These are phyloP conservation scores for Mortierella sp. DNA, from an alignment of 371 early-diverging fungal genomes.

Conservation along the genomic window DNA sequence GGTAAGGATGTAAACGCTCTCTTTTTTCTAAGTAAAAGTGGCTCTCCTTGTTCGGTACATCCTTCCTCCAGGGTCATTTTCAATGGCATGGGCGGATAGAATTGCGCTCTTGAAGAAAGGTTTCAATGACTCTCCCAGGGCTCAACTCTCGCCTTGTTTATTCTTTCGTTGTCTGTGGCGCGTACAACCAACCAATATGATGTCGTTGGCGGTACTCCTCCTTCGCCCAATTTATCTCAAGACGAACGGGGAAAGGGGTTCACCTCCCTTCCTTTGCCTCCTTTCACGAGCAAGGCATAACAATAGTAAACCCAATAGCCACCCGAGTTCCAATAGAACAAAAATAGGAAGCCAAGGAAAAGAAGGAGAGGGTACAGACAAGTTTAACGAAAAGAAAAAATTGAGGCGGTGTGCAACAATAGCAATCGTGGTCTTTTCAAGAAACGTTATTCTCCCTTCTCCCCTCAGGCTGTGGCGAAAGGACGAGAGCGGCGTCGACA, in stretches of 20 bases:
- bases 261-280: too few relatives aligned
- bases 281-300: not conserved
- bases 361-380: not conserved
- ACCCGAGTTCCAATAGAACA: not conserved
- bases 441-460: not conserved
- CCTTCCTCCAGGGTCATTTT: slow-evolving; percentile 8
- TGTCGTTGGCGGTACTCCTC: too few relatives aligned
- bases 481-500: not conserved
- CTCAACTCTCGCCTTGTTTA: too few relatives aligned
- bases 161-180: too few relatives aligned
- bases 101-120: not conserved
- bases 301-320: not conserved
- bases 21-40: not conserved
- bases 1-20: not conserved
- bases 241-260: too few relatives aligned
- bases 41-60: not conserved
- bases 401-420: not conserved
- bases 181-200: too few relatives aligned
- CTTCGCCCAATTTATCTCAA: too few relatives aligned
- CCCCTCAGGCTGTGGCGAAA: not conserved
- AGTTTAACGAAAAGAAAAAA: not conserved
- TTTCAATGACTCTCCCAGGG: too few relatives aligned
- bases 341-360: not conserved
- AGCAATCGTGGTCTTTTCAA: not conserved
- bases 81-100: not conserved